Percentiles rank a stretch among this genome's conserved stretches.
These are phyloP conservation scores for Apiospora aurea DNA, from an alignment of 2,329 filamentous ascomycete species.

Conservation along the genomic window DNA sequence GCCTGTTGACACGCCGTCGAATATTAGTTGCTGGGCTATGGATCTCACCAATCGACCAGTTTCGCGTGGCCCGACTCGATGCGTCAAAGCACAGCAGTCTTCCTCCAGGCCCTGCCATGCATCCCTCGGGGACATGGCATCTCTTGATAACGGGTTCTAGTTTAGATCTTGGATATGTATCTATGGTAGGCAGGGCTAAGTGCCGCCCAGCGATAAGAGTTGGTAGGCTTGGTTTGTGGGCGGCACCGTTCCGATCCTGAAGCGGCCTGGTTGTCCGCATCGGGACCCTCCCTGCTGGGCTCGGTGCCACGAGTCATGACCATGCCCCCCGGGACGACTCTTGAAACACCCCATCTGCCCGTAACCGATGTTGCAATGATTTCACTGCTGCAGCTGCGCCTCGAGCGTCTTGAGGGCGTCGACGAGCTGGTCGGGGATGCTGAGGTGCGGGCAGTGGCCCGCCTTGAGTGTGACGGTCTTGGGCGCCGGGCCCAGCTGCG, in stretches of 20 bases:
- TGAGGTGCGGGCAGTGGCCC: conserved; percentile 31
- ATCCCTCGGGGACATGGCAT: neutral
- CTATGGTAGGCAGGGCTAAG: neutral
- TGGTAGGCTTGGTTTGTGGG: neutral
- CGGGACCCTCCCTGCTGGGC: too few species aligned
- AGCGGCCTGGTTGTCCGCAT: neutral
- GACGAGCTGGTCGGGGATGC: conserved; percentile 27
- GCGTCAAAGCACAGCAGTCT: neutral
- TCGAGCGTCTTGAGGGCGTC: conserved; percentile 28
- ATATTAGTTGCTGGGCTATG: neutral
- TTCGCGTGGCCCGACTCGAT: neutral
- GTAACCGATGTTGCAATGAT: too few species aligned
- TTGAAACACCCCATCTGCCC: neutral
- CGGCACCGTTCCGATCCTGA: neutral
- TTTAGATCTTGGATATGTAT: too few species aligned
- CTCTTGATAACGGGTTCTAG: too few species aligned
- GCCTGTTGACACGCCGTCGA: neutral
- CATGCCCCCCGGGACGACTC: neutral
- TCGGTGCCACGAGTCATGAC: neutral
- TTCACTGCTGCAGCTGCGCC: neutral
- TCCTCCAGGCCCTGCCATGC: neutral
- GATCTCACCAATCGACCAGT: neutral
- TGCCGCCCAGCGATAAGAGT: neutral
- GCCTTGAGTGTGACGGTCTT: conserved; percentile 28
- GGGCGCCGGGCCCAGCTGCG: conserved; percentile 25